Conservation (phyloP, 495 filamentous ascomycete genomes). For the Aspergillus wentii region DNA sequence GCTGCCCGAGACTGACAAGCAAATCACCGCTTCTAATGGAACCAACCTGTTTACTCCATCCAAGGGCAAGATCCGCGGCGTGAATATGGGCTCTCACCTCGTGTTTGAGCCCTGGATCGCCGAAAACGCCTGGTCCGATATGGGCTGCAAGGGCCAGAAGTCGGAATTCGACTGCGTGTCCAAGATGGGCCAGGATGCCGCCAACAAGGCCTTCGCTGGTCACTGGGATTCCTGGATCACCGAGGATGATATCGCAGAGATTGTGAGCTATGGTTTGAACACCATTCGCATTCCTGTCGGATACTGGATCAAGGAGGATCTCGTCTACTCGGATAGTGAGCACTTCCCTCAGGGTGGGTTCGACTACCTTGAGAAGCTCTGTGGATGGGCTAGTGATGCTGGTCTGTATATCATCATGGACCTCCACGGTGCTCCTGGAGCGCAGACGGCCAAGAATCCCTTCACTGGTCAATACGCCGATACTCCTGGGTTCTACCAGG, state of each 20-base stretch:
- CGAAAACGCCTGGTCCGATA: conserved; percentile 38
- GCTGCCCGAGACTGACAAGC: conserved; percentile 26
- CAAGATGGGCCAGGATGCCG: conserved; percentile 46
- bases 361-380: conserved; percentile 47
- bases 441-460: conserved; percentile 45
- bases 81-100: conserved; percentile 57
- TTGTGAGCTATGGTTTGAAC: conserved; percentile 52
- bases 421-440: conserved; percentile 58
- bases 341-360: conserved; percentile 55
- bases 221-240: conserved; percentile 60
- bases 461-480: conserved; percentile 51
- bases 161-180: conserved; percentile 57
- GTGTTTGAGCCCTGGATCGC: conserved; percentile 59
- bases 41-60: conserved; percentile 22
- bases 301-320: conserved; percentile 57
- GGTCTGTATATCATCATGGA: conserved; percentile 62
- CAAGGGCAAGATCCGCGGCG: conserved; percentile 51
- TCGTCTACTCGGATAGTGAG: conserved; percentile 48
- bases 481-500: conserved; percentile 48
- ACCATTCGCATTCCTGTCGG: conserved; percentile 60
- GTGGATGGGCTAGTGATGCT: conserved; percentile 49
- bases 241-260: conserved; percentile 48
- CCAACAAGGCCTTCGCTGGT: conserved; percentile 47
- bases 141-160: conserved; percentile 48
- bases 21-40: conserved; percentile 19